Base-by-base conservation (phyloP, 768 basidiomycete species). In the Pisolithus tinctorius region DNA sequence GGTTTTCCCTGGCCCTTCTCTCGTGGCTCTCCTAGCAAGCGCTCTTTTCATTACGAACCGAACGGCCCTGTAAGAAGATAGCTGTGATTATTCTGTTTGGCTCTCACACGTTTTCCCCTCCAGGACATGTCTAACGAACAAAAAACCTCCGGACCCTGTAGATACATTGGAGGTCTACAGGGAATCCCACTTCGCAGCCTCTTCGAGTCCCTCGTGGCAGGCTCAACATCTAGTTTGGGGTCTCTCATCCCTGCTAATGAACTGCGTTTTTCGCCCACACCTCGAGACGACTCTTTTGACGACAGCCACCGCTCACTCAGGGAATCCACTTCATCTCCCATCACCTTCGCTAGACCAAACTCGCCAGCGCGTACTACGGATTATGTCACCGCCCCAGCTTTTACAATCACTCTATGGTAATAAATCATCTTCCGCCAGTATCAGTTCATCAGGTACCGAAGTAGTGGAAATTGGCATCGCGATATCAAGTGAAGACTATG, bases 181-280 rank as follows among this genome's bases (percentile, higher is more conserved):
- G 37, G 20, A 20, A 20, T 36, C 52, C 2, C 7, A 25, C 4
- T 43, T 52, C 10, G 16, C 30, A 23, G 16, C 60, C 29, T 44
- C 53, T 0, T 25, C 56, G 45, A 52, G 54, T 39, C 64, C 50
- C 51, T 29, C 13, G 65, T 58, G 6, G 51, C 57, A 23, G 49
- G 49, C 0, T 67, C 65, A 1, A 67, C 63, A 11, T 67, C 65
- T 7, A 67, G 65, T 20, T 49, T 67, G 10, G 65, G 65, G 37
- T 67, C 65, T 27, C 16, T 67, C 4, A n/a, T 67, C 29, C 61
- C 67, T 13, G 51, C 43, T 1, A 31, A 65, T 25, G 65, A 67
- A 43, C 57, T 60, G 3, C 27, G 59, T 6, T 69, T 68, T 44
- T 52, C 54, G 6, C 17, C 56, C 13, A 13, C 43, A 13, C 54